A percentile compares a stretch with the other conserved stretches of the same genome.
These are phyloP conservation scores for Cladophialophora psammophila DNA, from an alignment of 2,329 filamentous ascomycete genomes.

Conservation along the genomic window DNA sequence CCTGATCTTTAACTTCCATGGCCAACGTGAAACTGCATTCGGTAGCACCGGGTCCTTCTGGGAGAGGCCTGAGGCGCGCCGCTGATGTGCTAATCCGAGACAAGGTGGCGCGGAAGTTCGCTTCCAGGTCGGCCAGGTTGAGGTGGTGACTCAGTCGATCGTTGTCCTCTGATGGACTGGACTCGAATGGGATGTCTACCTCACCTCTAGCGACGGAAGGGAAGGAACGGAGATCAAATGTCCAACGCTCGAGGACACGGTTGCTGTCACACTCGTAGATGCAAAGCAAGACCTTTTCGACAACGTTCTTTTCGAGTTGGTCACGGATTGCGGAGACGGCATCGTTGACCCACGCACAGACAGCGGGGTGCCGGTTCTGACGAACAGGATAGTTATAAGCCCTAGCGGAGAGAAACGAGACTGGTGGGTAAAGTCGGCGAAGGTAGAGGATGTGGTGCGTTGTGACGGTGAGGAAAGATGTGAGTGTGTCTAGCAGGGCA, in stretches of 20 bases:
- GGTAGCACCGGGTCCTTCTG: constrained; percentile 34
- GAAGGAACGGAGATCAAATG: constrained; percentile 66
- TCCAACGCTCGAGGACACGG: constrained; percentile 64
- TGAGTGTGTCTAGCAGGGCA: constrained; percentile 65
- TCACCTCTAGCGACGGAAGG: constrained; percentile 57
- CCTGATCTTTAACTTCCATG: constrained; percentile 57
- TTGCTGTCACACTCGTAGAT: constrained; percentile 61
- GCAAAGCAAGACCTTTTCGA: constrained; percentile 64
- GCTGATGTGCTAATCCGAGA: constrained; percentile 52
- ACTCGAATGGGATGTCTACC: constrained; percentile 58
- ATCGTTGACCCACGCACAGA: constrained; percentile 85
- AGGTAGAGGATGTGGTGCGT: constrained; percentile 88
- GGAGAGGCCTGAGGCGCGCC: constrained; percentile 41
- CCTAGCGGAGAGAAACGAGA: constrained; percentile 78
- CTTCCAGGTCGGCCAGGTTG: constrained; percentile 53
- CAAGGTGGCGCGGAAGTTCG: constrained; percentile 58
- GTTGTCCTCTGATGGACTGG: constrained; percentile 20
- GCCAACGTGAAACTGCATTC: constrained; percentile 59
- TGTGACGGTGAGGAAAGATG: constrained; percentile 79
- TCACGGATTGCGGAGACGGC: constrained; percentile 74
- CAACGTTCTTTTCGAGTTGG: constrained; percentile 70
- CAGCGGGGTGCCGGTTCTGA: constrained; percentile 83
- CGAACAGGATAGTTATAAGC: constrained; percentile 85
- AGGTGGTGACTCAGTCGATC: constrained; percentile 40
- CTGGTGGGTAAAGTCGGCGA: constrained; percentile 76